Percentiles rank a stretch among this genome's conserved stretches.
Evolutionary conservation across 139 green algal species (phyloP).

Genomic region (Coelastrella sp.): DNA sequence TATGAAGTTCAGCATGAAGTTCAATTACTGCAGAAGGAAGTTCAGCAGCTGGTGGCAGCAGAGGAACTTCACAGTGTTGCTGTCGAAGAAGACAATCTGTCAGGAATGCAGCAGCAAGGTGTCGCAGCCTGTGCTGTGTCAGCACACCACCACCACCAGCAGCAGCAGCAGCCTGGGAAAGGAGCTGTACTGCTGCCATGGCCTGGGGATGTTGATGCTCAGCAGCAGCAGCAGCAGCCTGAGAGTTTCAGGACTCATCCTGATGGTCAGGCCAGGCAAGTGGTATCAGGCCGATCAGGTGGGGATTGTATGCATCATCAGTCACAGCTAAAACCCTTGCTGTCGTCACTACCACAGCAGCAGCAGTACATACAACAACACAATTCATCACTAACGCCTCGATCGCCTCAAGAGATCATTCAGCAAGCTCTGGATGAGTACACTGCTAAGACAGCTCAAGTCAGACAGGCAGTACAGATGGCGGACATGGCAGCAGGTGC

Average conservation of each 20-base stretch:
- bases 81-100: background rate
- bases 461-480: background rate
- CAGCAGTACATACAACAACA: background rate
- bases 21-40: background rate
- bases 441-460: background rate
- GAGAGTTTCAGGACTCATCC: background rate
- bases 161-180: background rate
- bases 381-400: background rate
- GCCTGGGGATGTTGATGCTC: background rate
- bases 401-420: background rate
- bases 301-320: background rate
- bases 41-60: background rate
- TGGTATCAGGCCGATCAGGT: background rate
- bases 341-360: background rate
- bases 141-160: too few species aligned
- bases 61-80: background rate
- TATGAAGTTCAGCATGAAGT: background rate
- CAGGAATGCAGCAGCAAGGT: background rate
- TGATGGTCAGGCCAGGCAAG: background rate
- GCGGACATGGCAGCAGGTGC: background rate
- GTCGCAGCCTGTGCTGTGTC: background rate
- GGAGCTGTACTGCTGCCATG: background rate
- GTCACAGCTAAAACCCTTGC: background rate
- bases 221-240: constrained; percentile 4
- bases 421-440: background rate